Conservation (phyloP, 192 early-diverging fungal genomes). For the Coemansia sp. region DNA sequence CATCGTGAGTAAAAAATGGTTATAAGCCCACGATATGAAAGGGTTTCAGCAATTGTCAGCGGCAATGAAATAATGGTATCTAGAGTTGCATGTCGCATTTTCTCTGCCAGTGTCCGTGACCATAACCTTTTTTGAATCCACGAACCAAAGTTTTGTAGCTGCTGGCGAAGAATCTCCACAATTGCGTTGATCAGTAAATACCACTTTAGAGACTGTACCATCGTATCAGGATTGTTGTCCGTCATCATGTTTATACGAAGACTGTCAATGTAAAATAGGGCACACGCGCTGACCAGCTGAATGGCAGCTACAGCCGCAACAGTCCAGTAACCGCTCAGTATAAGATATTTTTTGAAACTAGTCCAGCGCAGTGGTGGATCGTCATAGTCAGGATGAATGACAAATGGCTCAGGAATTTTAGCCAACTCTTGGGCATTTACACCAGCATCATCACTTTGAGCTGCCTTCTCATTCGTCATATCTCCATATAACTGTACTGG, state of each 20-base stretch:
- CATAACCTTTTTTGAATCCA: slow-evolving; percentile 12
- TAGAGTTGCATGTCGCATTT: slow-evolving; percentile 1
- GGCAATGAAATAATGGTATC: slow-evolving; percentile 10
- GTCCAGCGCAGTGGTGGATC: slow-evolving; percentile 3
- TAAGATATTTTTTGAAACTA: not conserved
- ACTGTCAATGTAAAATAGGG: slow-evolving; percentile 16
- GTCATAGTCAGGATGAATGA: slow-evolving; percentile 2
- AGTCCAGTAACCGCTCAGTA: slow-evolving; percentile 20
- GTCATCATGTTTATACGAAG: slow-evolving; percentile 26
- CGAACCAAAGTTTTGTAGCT: not conserved
- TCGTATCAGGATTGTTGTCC: slow-evolving; percentile 25
- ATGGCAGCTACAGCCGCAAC: slow-evolving; percentile 8
- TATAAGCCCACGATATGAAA: not conserved
- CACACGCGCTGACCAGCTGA: slow-evolving; percentile 15
- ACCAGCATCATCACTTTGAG: not conserved
- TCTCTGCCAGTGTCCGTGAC: slow-evolving; percentile 1
- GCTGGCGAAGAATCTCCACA: slow-evolving; percentile 7
- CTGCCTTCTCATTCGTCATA: not conserved
- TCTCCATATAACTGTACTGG: not conserved
- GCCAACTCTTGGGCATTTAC: not conserved
- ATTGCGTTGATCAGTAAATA: slow-evolving; percentile 27
- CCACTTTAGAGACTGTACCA: slow-evolving; percentile 17
- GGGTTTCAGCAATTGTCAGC: slow-evolving; percentile 11
- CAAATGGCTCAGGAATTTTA: not conserved
- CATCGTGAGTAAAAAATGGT: slow-evolving; percentile 1